Evolutionary conservation across 2,329 filamentous ascomycete species (phyloP).

Genomic region (Botrytis elliptica): DNA sequence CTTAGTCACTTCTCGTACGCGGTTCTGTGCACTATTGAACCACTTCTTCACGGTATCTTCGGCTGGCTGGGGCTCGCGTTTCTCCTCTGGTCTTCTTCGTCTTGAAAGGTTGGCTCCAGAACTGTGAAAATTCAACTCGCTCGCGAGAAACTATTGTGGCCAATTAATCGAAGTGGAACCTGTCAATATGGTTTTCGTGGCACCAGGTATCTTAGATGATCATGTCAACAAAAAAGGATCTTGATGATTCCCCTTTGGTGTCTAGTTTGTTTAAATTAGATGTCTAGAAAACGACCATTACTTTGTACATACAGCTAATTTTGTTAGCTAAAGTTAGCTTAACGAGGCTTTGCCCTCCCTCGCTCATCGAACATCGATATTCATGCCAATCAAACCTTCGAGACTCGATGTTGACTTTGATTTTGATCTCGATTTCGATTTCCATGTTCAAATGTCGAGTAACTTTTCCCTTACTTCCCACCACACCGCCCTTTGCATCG

Average conservation of each 20-base stretch:
- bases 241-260: neutral
- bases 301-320: neutral
- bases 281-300: neutral
- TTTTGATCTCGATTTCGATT: neutral
- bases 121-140: neutral
- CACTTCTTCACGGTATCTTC: neutral
- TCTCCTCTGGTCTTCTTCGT: neutral
- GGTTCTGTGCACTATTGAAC: neutral
- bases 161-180: slow-evolving; percentile 3
- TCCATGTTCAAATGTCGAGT: neutral
- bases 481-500: slow-evolving; percentile 6
- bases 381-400: slow-evolving; percentile 3
- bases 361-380: neutral
- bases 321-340: slow-evolving; percentile 6
- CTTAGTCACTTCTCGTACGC: neutral
- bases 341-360: neutral
- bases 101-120: neutral
- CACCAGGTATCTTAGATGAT: neutral
- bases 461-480: neutral
- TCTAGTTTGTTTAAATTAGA: neutral
- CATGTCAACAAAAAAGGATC: neutral
- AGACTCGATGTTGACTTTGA: neutral
- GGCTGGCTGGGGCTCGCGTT: neutral
- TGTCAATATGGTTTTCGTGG: slow-evolving; percentile 5
- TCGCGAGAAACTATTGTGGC: neutral